Evolutionary conservation across 2,329 filamentous ascomycete species (phyloP), one percentile per base, ranked within the genome.

Genomic region (Colletotrichum sp.): DNA sequence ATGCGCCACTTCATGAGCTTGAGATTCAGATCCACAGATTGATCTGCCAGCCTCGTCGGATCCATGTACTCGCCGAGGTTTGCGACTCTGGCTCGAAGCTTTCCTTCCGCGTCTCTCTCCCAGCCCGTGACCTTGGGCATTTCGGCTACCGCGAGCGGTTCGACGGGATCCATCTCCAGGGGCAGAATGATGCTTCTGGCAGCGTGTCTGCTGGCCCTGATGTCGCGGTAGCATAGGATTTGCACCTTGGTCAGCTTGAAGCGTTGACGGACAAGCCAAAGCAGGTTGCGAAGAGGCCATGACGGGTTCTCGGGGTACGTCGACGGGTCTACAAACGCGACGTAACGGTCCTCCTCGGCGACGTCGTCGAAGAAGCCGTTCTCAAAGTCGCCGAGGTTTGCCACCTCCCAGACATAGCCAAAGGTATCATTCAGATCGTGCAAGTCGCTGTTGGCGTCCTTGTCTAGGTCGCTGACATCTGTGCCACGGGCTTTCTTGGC

Each of bases 1-100:
- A 99, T 95, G 52, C 97, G 93, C 97, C 97, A 99, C 86, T 98
- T 99, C 93, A 99, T 99, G 74, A 99, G 90, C 86, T 99, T 99
- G 76, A 99, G 89, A 82, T 99, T 99, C 75, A 99, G 90, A 82
- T 99, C 97, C 12, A 99, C 96, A 1, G 96, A 96, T 83, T 98
- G 96, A 82, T 99, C 96, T 27, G 97, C 97, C 22, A 99, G 88
- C 81, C 93, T 93, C 39, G 90, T 88, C 8, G 97, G 96, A 82
- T 99, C 96, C 94, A 99, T 96, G 80, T 98, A 98, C 80, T 97
- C 95, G 25, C 94, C 94, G 11, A 99, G 89, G 81, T 98, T 95
- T 16, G 95, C 95, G 22, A 94, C 90, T 79, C 95, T 93, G 19
- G 95, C 93, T 22, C 92, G 91, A 22, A 99, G 88, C 82, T 98